These are phyloP conservation scores for Linum usitatissimum DNA, from an alignment of 345 rosid species.

Conservation along the genomic window DNA sequence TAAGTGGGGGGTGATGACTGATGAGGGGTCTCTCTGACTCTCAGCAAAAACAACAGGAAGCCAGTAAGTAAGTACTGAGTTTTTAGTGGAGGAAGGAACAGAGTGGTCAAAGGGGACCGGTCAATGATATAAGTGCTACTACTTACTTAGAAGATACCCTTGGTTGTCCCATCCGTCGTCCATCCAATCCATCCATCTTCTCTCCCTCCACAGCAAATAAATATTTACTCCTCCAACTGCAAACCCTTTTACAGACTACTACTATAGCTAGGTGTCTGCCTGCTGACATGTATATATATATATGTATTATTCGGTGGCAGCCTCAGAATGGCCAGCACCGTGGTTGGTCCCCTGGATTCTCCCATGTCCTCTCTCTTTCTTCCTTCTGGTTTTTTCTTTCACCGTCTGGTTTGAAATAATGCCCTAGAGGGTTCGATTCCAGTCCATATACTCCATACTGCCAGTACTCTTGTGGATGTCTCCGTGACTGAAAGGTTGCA, in stretches of 20 bases:
- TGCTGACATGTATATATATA: background rate
- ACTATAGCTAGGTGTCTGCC: background rate
- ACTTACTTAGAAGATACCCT: background rate
- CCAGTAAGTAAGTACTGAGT: constrained; percentile 9
- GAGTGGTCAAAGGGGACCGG: constrained; percentile 47
- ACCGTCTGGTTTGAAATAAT: no score
- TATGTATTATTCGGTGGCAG: no score
- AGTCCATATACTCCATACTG: no score
- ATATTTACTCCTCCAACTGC: constrained; percentile 12
- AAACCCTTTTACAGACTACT: constrained; percentile 4
- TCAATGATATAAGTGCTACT: constrained; percentile 35
- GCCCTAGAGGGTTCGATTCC: no score
- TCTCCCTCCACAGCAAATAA: constrained; percentile 1
- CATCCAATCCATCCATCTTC: constrained; percentile 2
- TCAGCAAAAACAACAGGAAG: no score
- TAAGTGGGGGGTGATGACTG: no score
- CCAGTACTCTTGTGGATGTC: no score
- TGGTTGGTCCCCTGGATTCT: no score
- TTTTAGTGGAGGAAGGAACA: background rate
- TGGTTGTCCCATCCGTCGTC: constrained; percentile 29
- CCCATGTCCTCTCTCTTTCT: no score
- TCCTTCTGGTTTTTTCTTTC: no score
- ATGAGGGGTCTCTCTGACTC: constrained; percentile 2
- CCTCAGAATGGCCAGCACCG: no score
- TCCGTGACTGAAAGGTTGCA: no score